Conservation (phyloP, 495 filamentous ascomycete species). For the Cudoniella acicularis region DNA sequence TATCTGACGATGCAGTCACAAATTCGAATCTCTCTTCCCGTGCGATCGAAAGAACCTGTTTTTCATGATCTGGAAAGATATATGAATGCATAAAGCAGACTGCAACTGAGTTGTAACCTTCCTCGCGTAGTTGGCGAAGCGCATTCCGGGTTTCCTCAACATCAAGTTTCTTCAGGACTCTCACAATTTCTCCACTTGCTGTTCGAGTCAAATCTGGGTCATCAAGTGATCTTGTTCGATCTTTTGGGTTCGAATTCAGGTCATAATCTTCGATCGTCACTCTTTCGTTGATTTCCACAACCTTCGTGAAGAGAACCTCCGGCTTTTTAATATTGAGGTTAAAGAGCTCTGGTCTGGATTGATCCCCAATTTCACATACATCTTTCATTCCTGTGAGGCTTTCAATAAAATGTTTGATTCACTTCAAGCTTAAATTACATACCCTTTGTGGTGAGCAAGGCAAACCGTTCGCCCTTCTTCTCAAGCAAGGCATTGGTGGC, state of each 20-base stretch:
- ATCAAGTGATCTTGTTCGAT: neutral
- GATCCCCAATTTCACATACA: slow-evolving; percentile 27
- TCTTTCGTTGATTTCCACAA: slow-evolving; percentile 29
- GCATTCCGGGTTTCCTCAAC: neutral
- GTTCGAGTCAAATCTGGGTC: slow-evolving; percentile 22
- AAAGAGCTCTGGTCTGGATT: slow-evolving; percentile 27
- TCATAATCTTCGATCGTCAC: slow-evolving; percentile 29
- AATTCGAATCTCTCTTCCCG: slow-evolving; percentile 29
- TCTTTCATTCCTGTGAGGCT: slow-evolving; percentile 22
- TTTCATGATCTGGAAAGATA: slow-evolving; percentile 31
- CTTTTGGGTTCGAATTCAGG: slow-evolving; percentile 22
- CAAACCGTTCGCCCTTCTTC: slow-evolving; percentile 11
- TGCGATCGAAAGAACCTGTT: slow-evolving; percentile 44
- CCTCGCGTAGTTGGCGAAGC: slow-evolving; percentile 21
- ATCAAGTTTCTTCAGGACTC: slow-evolving; percentile 29
- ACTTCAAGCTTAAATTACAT: neutral
- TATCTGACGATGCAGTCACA: slow-evolving; percentile 23
- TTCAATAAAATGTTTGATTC: neutral
- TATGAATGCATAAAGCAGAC: slow-evolving; percentile 32
- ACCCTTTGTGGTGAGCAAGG: slow-evolving; percentile 21
- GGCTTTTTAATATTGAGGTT: slow-evolving; percentile 23
- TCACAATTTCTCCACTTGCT: slow-evolving; percentile 48
- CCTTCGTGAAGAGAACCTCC: slow-evolving; percentile 16
- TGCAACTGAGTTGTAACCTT: slow-evolving; percentile 25
- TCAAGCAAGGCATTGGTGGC: slow-evolving; percentile 29